Evolutionary conservation across 768 basidiomycete genomes (phyloP), one percentile per base, ranked within the genome.

Genomic region (Pleurotus platypus): DNA sequence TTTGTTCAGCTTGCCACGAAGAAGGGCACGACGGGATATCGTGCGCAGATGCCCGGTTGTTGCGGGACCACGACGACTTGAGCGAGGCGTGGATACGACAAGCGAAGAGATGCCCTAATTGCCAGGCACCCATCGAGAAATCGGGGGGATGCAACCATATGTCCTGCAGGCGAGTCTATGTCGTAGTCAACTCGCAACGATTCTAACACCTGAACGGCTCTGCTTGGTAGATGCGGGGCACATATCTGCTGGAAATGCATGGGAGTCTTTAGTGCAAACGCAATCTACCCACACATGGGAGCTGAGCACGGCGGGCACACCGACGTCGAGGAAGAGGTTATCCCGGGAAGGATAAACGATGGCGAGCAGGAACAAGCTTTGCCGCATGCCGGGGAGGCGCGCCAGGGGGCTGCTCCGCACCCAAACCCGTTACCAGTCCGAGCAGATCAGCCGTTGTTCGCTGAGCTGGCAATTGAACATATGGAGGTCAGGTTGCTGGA

Each of bases 201-300:
- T 2, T 48, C 18, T 26, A 26, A 26, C 24, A 15, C n/a, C 12
- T 12, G 20, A 18, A 16, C 18, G 5, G 8, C 16, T 11, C 12
- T 35, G 11, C 30, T 35, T 35, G 0, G 30, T n/a, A 54, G 51
- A 22, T 54, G 82, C 61, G 75, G 76, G 2, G 73, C 73, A 8
- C 81, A 85, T 62, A 74, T 83, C 22, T 83, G 81, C 58, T 84
- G 82, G 85, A 67, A 67, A 6, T 86, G 85, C 57, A 66, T 82
- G 70, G 67, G 67, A 6, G 49, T 70, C 4, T 85, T 84, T 47
- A 12, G 16, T 58, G 57, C 0, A 4, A 37, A 12, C 4, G 57
- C 57, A 15, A 65, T 70, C 11, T 72, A 71, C 57, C 16, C 7
- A 0, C 80, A 82, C 46, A 75, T 82, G 76, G 50, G 50, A 8